A percentile compares a stretch with the other conserved stretches of the same genome.
These are phyloP conservation scores for Aschersonia sp. DNA, from an alignment of 2,329 filamentous ascomycete species.

Conservation along the genomic window DNA sequence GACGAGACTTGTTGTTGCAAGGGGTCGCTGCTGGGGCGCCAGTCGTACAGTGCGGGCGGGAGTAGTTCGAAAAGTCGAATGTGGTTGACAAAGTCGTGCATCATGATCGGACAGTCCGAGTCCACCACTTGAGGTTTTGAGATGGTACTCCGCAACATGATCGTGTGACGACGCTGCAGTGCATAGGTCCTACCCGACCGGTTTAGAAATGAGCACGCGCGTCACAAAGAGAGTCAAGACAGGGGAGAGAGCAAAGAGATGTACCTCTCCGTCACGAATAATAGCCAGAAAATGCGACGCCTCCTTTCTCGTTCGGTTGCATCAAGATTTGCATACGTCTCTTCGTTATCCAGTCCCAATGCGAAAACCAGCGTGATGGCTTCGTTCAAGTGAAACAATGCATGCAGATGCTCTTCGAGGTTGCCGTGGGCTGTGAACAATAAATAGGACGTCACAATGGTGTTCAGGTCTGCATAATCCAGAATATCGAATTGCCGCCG, in stretches of 20 bases:
- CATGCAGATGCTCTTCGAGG: slow-evolving; percentile 12
- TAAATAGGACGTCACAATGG: slow-evolving; percentile 15
- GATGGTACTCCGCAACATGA: slow-evolving; percentile 15
- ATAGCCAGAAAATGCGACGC: slow-evolving; percentile 17
- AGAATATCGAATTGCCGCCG: slow-evolving; percentile 14
- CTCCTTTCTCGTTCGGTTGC: slow-evolving; percentile 12
- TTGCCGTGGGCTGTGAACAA: slow-evolving; percentile 17
- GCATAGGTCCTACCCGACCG: slow-evolving; percentile 13
- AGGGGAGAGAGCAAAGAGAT: background rate
- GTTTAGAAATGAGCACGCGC: too few species aligned
- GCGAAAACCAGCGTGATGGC: slow-evolving; percentile 14
- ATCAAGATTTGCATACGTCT: slow-evolving; percentile 10
- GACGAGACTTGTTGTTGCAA: slow-evolving; percentile 6
- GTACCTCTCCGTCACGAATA: slow-evolving; percentile 18
- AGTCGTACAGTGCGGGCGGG: slow-evolving; percentile 15
- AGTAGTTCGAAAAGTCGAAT: slow-evolving; percentile 16
- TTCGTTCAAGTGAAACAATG: slow-evolving; percentile 19
- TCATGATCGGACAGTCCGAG: slow-evolving; percentile 16
- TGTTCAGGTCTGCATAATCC: slow-evolving; percentile 13
- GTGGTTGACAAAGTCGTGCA: slow-evolving; percentile 20
- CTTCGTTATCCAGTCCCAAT: slow-evolving; percentile 13
- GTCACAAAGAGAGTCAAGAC: background rate
- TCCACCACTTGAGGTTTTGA: slow-evolving; percentile 15
- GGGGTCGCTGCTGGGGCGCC: slow-evolving; percentile 10
- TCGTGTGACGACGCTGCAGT: slow-evolving; percentile 13